Percentiles rank a stretch among this genome's conserved stretches.
These are phyloP conservation scores for Arthroderma sp. DNA, from an alignment of 2,329 filamentous ascomycete species.

Conservation along the genomic window DNA sequence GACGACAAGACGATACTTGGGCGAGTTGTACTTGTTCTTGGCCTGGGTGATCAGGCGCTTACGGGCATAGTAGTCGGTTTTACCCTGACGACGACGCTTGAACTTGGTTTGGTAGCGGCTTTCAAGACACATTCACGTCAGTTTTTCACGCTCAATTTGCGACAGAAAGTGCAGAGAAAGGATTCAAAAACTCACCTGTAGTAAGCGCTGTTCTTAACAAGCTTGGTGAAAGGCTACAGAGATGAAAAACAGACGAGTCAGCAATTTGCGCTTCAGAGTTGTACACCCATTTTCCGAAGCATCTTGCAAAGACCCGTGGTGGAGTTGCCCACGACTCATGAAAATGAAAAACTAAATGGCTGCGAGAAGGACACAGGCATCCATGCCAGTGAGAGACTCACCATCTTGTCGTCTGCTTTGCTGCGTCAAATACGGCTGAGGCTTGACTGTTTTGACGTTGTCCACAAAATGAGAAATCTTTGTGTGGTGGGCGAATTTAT, in stretches of 20 bases:
- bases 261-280: slow-evolving; percentile 99
- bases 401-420: slow-evolving; percentile 32
- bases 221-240: slow-evolving; percentile 73
- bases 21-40: slow-evolving; percentile 99
- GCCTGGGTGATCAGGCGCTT: slow-evolving; percentile 99
- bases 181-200: slow-evolving; percentile 62
- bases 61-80: slow-evolving; percentile 99
- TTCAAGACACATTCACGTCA: slow-evolving; percentile 15
- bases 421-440: slow-evolving; percentile 2
- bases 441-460: no score
- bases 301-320: slow-evolving; percentile 82
- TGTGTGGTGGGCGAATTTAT: slow-evolving; percentile 17
- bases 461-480: slow-evolving; percentile 12
- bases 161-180: slow-evolving; percentile 4
- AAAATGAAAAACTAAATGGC: not conserved
- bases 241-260: slow-evolving; percentile 62
- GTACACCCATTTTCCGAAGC: slow-evolving; percentile 62
- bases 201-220: slow-evolving; percentile 96
- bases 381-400: slow-evolving; percentile 23
- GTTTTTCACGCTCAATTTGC: slow-evolving; percentile 4
- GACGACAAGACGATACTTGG: slow-evolving; percentile 99
- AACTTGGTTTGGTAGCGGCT: slow-evolving; percentile 99
- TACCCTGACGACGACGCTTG: slow-evolving; percentile 87
- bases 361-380: slow-evolving; percentile 8
- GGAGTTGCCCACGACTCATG: slow-evolving; percentile 11